Percentiles rank a stretch among this genome's conserved stretches.
Evolutionary conservation across 202 grass and related monocot genomes (phyloP).

Genomic region (Schoenoplectus triqueter): DNA sequence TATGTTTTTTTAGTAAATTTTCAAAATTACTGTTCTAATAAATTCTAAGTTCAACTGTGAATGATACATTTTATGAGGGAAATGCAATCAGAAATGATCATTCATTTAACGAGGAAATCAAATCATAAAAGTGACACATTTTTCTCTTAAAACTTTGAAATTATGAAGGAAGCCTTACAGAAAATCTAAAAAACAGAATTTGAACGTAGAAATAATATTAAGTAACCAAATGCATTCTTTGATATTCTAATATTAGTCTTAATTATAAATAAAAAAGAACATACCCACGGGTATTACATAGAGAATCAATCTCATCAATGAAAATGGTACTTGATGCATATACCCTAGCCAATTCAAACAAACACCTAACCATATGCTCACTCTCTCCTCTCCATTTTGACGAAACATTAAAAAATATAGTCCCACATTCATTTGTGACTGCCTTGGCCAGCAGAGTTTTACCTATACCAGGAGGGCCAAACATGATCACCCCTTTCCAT

Average conservation of each 20-base stretch:
- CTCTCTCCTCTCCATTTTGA: constrained; percentile 99
- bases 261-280: neutral
- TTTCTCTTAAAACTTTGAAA: neutral
- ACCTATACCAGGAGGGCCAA: constrained; percentile 95
- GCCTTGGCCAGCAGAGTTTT: constrained; percentile 98
- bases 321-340: constrained; percentile 99
- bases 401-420: constrained; percentile 99
- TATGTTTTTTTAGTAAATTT: neutral
- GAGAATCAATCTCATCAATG: constrained; percentile 99
- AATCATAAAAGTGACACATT: neutral
- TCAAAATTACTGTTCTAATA: neutral
- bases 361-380: constrained; percentile 93
- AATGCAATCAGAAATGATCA: neutral
- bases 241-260: neutral
- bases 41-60: neutral
- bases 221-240: neutral
- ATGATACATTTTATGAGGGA: constrained; percentile 13
- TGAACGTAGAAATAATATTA: neutral
- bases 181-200: neutral
- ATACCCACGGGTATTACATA: constrained; percentile 96
- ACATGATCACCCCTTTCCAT: constrained; percentile 99
- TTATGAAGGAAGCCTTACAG: neutral
- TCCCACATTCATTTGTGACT: constrained; percentile 97
- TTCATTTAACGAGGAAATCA: neutral
- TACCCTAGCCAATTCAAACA: constrained; percentile 96